These are phyloP conservation scores for Phytophthora multivora DNA, from an alignment of 352 stramenopile genomes.

Conservation along the genomic window DNA sequence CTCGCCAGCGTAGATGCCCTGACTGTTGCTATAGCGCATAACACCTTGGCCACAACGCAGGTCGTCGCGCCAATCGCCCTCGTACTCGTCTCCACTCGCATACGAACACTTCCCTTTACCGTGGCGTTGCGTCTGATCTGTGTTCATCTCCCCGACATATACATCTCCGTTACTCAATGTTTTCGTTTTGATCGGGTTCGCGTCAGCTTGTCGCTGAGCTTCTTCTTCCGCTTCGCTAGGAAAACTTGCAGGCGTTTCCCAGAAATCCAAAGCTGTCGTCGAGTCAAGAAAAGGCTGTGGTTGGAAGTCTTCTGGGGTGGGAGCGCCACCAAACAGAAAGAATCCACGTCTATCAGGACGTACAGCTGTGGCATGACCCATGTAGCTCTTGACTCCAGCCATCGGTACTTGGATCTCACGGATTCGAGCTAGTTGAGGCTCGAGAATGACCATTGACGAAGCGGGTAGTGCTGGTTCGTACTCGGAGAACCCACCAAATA, in stretches of 20 bases:
- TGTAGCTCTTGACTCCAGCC: conserved; percentile 43
- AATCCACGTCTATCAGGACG: conserved; percentile 49
- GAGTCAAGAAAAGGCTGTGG: conserved; percentile 41
- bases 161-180: conserved; percentile 63
- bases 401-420: conserved; percentile 40
- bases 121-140: conserved; percentile 40
- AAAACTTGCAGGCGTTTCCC: conserved; percentile 48
- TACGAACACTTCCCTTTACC: conserved; percentile 72
- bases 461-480: conserved; percentile 23
- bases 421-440: conserved; percentile 30
- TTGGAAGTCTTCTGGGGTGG: conserved; percentile 1
- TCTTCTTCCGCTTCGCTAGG: conserved; percentile 36
- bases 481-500: conserved; percentile 64
- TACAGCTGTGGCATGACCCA: conserved; percentile 47
- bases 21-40: conserved; percentile 49
- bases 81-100: conserved; percentile 58
- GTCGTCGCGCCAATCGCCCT: conserved; percentile 70
- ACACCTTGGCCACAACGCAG: conserved; percentile 52
- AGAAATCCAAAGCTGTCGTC: conserved; percentile 62
- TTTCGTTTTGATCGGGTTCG: conserved; percentile 52
- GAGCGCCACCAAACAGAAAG: conserved; percentile 61
- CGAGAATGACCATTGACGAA: conserved; percentile 48
- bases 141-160: conserved; percentile 72
- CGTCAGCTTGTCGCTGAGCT: conserved; percentile 20
- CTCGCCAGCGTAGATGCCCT: conserved; percentile 55